A percentile compares a stretch with the other conserved stretches of the same genome.
Evolutionary conservation across 1,284 basidiomycete genomes (phyloP).

Genomic region (Meira nashicola): DNA sequence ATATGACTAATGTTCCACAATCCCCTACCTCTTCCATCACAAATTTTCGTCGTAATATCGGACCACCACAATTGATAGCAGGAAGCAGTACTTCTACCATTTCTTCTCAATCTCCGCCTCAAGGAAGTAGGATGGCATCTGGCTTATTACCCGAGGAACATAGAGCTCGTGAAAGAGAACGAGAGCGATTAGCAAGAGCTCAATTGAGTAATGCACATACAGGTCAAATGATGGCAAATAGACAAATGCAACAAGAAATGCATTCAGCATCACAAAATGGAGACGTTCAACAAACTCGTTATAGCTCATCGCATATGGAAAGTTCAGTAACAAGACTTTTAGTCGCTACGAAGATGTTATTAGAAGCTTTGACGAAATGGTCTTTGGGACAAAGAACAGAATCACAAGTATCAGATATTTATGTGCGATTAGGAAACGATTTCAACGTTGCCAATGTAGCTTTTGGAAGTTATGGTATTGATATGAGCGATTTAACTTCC

Average conservation of each 20-base stretch:
- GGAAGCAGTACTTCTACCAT: neutral
- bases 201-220: conserved; percentile 2
- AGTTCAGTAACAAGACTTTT: conserved; percentile 87
- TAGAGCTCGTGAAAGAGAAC: conserved; percentile 8
- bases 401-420: conserved; percentile 85
- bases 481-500: conserved; percentile 82
- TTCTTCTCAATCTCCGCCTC: neutral
- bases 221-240: conserved; percentile 1
- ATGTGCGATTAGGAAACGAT: conserved; percentile 92
- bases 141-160: conserved; percentile 9
- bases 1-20: neutral
- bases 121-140: neutral
- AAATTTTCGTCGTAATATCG: neutral
- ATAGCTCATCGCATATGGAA: conserved; percentile 61
- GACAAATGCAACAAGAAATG: conserved; percentile 6
- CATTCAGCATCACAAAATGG: neutral
- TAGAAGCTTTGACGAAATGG: conserved; percentile 76
- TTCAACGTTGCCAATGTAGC: conserved; percentile 90
- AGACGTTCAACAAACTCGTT: neutral
- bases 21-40: neutral
- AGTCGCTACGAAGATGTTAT: conserved; percentile 87
- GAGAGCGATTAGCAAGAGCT: conserved; percentile 4
- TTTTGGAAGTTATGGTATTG: conserved; percentile 77
- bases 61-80: neutral
- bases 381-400: conserved; percentile 66